phyloP scores from a whole-genome alignment of 768 basidiomycete species.

The Piloderma croceum region DNA sequence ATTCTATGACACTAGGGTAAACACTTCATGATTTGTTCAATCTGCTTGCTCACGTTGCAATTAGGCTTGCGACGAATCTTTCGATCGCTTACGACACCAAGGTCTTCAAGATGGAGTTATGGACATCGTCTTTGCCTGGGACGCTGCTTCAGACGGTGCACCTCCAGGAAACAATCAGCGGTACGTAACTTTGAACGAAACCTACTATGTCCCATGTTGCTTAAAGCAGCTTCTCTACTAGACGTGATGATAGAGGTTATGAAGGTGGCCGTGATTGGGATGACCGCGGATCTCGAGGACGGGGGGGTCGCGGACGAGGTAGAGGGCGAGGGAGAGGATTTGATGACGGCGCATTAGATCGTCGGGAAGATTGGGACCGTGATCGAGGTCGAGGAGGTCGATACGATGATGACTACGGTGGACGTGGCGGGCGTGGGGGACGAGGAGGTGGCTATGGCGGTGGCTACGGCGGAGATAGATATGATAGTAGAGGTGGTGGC shows the following conservation, averaged over 20 bases:
- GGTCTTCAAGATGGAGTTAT: constrained; percentile 80
- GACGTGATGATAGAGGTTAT: constrained; percentile 27
- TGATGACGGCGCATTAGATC: constrained; percentile 35
- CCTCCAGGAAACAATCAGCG: constrained; percentile 41
- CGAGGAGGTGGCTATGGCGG: constrained; percentile 37
- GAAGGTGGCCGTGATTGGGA: constrained; percentile 48
- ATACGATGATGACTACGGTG: constrained; percentile 32
- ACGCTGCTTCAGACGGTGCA: constrained; percentile 51
- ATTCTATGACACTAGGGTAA: constrained; percentile 83
- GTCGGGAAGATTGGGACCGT: constrained; percentile 34
- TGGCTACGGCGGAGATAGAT: constrained; percentile 33
- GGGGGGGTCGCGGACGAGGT: constrained; percentile 24
- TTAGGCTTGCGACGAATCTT: constrained; percentile 74
- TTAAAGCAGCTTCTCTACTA: constrained; percentile 6
- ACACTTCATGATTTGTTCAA: constrained; percentile 13
- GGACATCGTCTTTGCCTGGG: constrained; percentile 86
- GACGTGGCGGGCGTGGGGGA: constrained; percentile 29
- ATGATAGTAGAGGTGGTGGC: constrained; percentile 30
- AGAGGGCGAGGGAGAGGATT: constrained; percentile 37
- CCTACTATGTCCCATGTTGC: constrained; percentile 6
- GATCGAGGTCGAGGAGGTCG: constrained; percentile 29
- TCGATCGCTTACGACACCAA: constrained; percentile 74
- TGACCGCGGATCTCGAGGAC: constrained; percentile 33
- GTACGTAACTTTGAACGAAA: constrained; percentile 19
- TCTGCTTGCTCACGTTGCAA: constrained; percentile 7